Evolutionary conservation across 164 flowering plant species (phyloP), one percentile per base, ranked within the genome.

Genomic region (Chloranthus sessilifolius): DNA sequence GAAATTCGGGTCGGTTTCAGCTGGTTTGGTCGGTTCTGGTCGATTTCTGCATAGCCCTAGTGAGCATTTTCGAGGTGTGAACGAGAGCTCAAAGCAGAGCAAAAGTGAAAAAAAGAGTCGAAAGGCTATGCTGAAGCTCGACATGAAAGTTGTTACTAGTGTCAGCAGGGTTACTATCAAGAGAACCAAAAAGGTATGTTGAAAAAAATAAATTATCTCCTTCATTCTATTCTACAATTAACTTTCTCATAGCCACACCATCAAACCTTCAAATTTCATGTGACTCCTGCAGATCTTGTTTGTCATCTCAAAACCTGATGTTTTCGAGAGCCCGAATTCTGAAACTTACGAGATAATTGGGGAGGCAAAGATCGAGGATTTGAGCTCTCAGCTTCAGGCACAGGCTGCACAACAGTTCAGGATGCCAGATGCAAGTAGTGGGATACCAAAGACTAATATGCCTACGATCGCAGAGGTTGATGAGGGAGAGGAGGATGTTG

Each of bases 321-420:
- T 85, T 23, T 88, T 88, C 78, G 85, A 85, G 71, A 88, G 94
- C 71, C 96, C 96, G 19, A 65, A 79, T 38, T 85, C 96, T 3
- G 96, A 88, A 52, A 88, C 96, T 21, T 88, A 84, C 29, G 65
- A 84, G 52, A 78, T 87, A 39, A 81, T 87, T 55, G 95, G 95
- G 4, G 95, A 83, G 74, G 96, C 96, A 10, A 88, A 88, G 82
- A 82, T 85, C 19, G 96, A 85, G 72, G 96, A 88, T 29, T 63
- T 88, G 78, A 85, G 91, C 73, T 77, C 96, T 42, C 96, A 88
- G 76, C 74, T 88, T 47, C 96, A 85, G 67, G 60, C 85, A 19
- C 91, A 88, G 48, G 96, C 96, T 55, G 96, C 96, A n/a, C 85
- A 88, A 56, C 95, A 88, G 60, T 88, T 88, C 72, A 81, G 77